These are phyloP conservation scores for Platismatia glauca DNA, from an alignment of 495 filamentous ascomycete species.

Conservation along the genomic window DNA sequence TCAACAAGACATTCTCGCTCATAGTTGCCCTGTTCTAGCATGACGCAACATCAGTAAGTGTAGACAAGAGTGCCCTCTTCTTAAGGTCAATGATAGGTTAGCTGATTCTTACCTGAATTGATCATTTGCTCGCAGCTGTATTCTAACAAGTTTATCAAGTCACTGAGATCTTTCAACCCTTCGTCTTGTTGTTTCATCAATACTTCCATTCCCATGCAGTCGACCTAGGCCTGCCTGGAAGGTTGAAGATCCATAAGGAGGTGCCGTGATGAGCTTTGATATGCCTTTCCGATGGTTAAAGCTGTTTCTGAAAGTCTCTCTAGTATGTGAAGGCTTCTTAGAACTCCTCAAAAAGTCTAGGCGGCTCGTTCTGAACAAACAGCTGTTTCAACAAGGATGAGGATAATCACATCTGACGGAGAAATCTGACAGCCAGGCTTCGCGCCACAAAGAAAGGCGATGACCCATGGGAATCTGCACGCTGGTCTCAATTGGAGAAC, in stretches of 20 bases:
- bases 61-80: background rate
- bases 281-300: background rate
- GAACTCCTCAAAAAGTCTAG: background rate
- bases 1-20: background rate
- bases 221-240: background rate
- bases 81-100: background rate
- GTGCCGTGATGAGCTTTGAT: background rate
- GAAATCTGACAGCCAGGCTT: background rate
- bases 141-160: background rate
- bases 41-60: background rate
- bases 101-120: background rate
- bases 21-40: background rate
- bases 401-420: background rate
- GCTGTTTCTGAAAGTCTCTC: background rate
- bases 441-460: background rate
- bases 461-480: background rate
- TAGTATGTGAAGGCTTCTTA: background rate
- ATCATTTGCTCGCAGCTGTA: background rate
- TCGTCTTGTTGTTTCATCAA: background rate
- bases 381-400: background rate
- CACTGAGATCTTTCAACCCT: background rate
- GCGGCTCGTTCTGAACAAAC: background rate
- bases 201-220: background rate
- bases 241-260: background rate
- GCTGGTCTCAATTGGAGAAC: background rate